Base-by-base conservation (phyloP, 805 yeast genomes). In the Maudiozyma turicensis region DNA sequence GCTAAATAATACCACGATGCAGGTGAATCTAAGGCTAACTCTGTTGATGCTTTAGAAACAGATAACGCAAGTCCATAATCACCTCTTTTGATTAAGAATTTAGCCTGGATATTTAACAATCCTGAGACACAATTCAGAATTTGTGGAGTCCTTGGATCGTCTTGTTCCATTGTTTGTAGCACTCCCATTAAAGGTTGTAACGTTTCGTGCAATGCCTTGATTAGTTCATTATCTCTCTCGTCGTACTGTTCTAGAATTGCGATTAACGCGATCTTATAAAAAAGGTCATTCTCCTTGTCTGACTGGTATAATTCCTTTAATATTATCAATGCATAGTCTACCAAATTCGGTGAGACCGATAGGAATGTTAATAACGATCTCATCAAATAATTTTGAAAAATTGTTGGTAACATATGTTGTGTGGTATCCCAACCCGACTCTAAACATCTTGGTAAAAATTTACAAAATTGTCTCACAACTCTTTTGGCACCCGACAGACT, bases 331-430 rank as follows among this genome's bases (percentile, higher is more conserved):
- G 65, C 50, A 47, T 50, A 58, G 29, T 51, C 55, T 13, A 52
- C 45, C 20, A 62, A 49, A 11, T 54, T 55, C 1, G 61, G 62
- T 0, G 57, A 50, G 6, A 63, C 45, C 6, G 60, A 52, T 14
- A 64, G 44, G 20, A 58, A 58, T 13, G 42, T 40, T 45, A 65
- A 33, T 15, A 82, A 55, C 0, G 83, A 66, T 55, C 79, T 80
- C 6, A 78, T 71, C n/a, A 82, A 61, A 49, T 71, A 64, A 64
- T 82, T 82, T 51, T 80, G 70, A 48, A 70, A 58, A 50, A 49
- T 64, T 39, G 56, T 72, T 50, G 53, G 72, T 56, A 58, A 67
- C 52, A 61, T 49, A 41, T 56, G 54, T 31, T 50, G 57, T 6
- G 67, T 57, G 3, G 59, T 48, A 50, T 65, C 68, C 55, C 71